Evolutionary conservation across 208 protist species (phyloP).

Genomic region (Acanthamoeba healyi): DNA sequence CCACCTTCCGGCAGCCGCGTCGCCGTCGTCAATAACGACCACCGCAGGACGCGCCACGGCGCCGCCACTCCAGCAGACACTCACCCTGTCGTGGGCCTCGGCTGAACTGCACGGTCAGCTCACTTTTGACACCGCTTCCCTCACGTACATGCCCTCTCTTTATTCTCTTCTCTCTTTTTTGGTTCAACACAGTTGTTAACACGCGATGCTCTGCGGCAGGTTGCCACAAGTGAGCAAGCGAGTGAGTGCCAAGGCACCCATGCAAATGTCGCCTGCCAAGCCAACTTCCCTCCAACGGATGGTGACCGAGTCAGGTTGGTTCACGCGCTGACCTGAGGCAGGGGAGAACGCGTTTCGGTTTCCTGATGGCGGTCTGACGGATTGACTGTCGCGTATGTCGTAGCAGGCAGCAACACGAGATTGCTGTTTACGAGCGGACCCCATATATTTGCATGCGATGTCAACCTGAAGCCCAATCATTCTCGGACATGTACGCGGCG

Average conservation of each 20-base stretch:
- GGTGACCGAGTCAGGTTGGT: neutral
- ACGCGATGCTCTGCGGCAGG: neutral
- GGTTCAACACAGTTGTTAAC: neutral
- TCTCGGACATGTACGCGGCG: neutral
- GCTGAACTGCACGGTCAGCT: conserved; percentile 3
- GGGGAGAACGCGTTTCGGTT: too few species aligned
- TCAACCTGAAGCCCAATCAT: neutral
- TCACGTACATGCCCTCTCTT: neutral
- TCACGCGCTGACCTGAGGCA: too few species aligned
- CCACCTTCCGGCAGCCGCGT: neutral
- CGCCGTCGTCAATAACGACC: neutral
- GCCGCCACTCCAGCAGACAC: neutral
- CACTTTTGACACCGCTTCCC: neutral
- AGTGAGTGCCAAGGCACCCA: neutral
- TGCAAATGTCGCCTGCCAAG: neutral
- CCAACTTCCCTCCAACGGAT: neutral
- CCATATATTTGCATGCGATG: conserved; percentile 11
- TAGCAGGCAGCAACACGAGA: neutral
- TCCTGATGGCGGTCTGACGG: too few species aligned
- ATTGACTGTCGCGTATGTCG: too few species aligned
- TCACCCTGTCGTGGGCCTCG: conserved; percentile 15
- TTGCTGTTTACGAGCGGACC: conserved; percentile 18
- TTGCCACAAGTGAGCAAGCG: neutral
- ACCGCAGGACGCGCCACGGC: neutral
- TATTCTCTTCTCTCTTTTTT: neutral